phyloP scores from a whole-genome alignment of 257 asterid species.

The Nicotiana otophora region DNA sequence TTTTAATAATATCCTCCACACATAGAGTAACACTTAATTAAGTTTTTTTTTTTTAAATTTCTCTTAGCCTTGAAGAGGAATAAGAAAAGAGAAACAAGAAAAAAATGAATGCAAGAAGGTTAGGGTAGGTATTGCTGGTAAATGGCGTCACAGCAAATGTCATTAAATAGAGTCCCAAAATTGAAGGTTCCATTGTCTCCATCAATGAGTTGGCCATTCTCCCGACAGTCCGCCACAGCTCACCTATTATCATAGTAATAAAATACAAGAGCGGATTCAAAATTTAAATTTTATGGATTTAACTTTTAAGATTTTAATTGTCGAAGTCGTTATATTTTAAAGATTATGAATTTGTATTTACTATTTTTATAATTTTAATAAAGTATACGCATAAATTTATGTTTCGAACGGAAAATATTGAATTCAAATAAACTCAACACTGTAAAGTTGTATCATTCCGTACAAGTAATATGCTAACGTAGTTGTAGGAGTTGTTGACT shows the following conservation, averaged over 20 bases:
- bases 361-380: too few species aligned
- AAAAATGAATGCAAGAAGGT: not conserved
- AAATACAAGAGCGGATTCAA: too few species aligned
- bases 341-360: accelerated
- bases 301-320: too few species aligned
- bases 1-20: too few species aligned
- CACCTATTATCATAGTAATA: not conserved
- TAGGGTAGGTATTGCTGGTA: not conserved
- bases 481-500: not conserved
- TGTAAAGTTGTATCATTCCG: not conserved
- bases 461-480: not conserved
- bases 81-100: not conserved
- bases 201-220: slow-evolving; percentile 3
- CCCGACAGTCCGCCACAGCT: not conserved
- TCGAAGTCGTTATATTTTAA: too few species aligned
- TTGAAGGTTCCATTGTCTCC: not conserved
- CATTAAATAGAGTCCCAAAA: not conserved
- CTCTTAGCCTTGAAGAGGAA: too few species aligned
- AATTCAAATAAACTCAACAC: too few species aligned
- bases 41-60: too few species aligned
- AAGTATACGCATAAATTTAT: too few species aligned
- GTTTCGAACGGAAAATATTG: too few species aligned
- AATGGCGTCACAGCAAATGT: not conserved
- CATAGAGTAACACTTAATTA: too few species aligned
- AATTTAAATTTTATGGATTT: too few species aligned